Evolutionary conservation across 140 eudicot species (phyloP).

Genomic region (Flaveria floridana): DNA sequence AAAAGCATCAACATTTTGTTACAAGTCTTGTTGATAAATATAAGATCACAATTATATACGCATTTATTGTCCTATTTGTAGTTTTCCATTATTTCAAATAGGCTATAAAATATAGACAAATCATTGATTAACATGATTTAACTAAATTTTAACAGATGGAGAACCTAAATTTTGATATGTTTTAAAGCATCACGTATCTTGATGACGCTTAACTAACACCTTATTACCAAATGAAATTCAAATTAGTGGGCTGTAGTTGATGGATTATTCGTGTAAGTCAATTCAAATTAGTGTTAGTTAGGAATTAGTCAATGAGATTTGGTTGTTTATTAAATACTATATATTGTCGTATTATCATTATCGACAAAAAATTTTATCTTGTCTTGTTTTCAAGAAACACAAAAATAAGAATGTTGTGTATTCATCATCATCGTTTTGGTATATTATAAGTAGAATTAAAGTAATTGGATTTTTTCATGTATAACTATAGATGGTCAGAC

Average conservation of each 20-base stretch:
- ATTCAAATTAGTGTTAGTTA: constrained; percentile 1
- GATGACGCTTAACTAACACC: constrained; percentile 12
- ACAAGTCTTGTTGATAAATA: not conserved
- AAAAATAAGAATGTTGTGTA: not conserved
- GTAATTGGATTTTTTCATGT: not conserved
- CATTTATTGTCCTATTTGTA: not conserved
- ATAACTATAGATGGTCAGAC: not conserved
- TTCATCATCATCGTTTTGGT: not conserved
- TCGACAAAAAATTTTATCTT: not conserved
- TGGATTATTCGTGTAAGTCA: not conserved
- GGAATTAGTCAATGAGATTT: constrained; percentile 19
- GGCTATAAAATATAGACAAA: not conserved
- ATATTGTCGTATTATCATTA: not conserved
- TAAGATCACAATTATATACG: not conserved
- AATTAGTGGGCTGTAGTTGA: not conserved
- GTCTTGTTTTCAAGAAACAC: constrained; percentile 8
- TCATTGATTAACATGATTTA: not conserved
- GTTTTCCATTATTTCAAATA: not conserved
- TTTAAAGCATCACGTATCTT: not conserved
- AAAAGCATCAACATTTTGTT: not conserved
- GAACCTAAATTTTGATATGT: not conserved
- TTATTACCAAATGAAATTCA: not conserved
- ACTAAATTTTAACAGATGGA: not conserved
- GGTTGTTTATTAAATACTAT: not conserved
- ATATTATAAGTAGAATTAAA: not conserved